Conservation (phyloP, 371 early-diverging fungal genomes). For the Rhizopus arrhizus region DNA sequence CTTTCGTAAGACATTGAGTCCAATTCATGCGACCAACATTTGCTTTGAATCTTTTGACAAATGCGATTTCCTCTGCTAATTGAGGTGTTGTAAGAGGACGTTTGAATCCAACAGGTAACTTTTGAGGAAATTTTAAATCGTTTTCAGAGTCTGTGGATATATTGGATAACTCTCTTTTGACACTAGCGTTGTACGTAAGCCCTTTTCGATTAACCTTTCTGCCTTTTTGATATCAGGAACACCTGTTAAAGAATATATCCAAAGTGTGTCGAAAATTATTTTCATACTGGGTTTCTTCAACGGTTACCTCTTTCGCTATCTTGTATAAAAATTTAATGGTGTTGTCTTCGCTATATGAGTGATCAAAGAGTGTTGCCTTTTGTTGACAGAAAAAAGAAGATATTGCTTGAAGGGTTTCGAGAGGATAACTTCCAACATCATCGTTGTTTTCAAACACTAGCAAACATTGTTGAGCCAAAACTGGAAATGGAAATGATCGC, state of each 20-base stretch:
- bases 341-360: constrained; percentile 24
- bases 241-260: constrained; percentile 27
- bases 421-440: constrained; percentile 23
- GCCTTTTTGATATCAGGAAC: constrained; percentile 26
- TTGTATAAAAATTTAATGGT: constrained; percentile 22
- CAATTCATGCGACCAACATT: constrained; percentile 24
- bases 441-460: constrained; percentile 22
- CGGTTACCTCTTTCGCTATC: constrained; percentile 21
- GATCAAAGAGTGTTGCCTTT: constrained; percentile 23
- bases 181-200: constrained; percentile 25
- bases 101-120: constrained; percentile 25
- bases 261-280: constrained; percentile 20
- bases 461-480: constrained; percentile 20
- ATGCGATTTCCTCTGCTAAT: constrained; percentile 26
- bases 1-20: constrained; percentile 23
- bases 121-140: constrained; percentile 26
- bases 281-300: constrained; percentile 25
- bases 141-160: constrained; percentile 25
- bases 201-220: constrained; percentile 23
- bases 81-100: constrained; percentile 21
- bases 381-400: constrained; percentile 26
- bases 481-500: constrained; percentile 17
- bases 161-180: constrained; percentile 25
- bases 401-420: constrained; percentile 23
- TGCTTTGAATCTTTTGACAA: constrained; percentile 23